A percentile compares a stretch with the other conserved stretches of the same genome.
Evolutionary conservation across 345 rosid species (phyloP).

Genomic region (Populus davidiana): DNA sequence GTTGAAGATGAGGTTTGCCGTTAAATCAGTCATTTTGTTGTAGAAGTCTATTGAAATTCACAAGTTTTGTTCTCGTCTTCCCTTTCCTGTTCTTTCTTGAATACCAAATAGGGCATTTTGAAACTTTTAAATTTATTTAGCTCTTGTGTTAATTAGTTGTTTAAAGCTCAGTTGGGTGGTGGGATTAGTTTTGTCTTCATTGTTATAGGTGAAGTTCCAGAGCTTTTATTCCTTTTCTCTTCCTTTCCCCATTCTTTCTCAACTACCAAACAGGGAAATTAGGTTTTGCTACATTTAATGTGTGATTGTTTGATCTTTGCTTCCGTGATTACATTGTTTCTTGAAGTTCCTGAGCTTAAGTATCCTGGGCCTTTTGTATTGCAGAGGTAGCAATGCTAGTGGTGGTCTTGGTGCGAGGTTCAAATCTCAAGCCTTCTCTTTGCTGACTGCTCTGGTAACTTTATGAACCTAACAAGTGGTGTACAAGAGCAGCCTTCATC

Average conservation of each 20-base stretch:
- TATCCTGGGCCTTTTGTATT: neutral
- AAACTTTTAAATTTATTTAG: neutral
- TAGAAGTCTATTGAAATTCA: neutral
- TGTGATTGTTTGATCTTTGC: neutral
- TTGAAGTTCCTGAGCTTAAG: neutral
- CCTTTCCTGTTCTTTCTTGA: neutral
- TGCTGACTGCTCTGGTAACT: constrained; percentile 21
- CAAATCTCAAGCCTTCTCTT: constrained; percentile 18
- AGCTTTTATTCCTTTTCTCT: neutral
- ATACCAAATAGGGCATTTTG: neutral
- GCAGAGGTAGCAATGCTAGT: constrained; percentile 38
- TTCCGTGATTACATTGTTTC: neutral
- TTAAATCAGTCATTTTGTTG: neutral
- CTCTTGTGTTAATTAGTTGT: neutral
- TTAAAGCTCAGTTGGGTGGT: neutral
- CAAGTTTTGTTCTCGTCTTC: neutral
- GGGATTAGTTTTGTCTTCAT: neutral
- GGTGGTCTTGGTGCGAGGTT: neutral
- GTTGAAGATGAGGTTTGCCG: neutral
- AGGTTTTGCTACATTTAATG: neutral
- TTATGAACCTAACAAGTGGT: constrained; percentile 21
- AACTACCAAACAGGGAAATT: neutral
- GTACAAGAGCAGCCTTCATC: constrained; percentile 15
- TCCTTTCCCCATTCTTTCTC: neutral
- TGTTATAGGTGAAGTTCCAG: neutral